A percentile compares a stretch with the other conserved stretches of the same genome.
phyloP scores from a whole-genome alignment of 169 alveolate species.

The Hepatocystis sp. region DNA sequence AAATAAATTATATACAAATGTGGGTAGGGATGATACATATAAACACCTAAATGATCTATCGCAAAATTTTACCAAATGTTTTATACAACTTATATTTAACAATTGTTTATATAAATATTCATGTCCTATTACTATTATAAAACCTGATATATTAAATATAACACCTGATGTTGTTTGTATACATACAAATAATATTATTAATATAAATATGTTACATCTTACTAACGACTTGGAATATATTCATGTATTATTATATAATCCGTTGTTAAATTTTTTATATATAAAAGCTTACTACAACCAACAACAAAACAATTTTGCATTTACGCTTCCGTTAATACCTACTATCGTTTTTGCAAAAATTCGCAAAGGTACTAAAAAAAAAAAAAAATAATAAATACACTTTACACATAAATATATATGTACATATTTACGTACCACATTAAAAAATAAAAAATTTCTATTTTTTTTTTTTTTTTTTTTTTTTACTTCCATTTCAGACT shows the following conservation, averaged over 20 bases:
- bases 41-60: too few relatives aligned
- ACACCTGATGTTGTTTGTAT: conserved; percentile 11
- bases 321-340: conserved; percentile 39
- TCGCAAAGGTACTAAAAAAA: conserved; percentile 4
- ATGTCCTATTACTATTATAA: conserved; percentile 28
- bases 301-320: conserved; percentile 4
- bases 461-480: too few relatives aligned
- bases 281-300: conserved; percentile 37
- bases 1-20: too few relatives aligned
- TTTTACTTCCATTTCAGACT: too few relatives aligned
- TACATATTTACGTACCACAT: neutral
- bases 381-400: neutral
- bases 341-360: conserved; percentile 7
- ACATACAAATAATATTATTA: conserved; percentile 11
- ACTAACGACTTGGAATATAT: conserved; percentile 15
- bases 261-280: conserved; percentile 9
- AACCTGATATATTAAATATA: conserved; percentile 64
- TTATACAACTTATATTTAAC: conserved; percentile 21
- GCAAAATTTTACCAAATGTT: conserved; percentile 32
- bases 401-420: neutral
- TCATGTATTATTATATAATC: conserved; percentile 42
- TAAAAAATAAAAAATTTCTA: too few relatives aligned
- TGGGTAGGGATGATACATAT: too few relatives aligned
- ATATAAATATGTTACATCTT: conserved; percentile 38
- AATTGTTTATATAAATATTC: conserved; percentile 9